Conservation (phyloP, 2,329 filamentous ascomycete species). For the Ascocoryne sarcoides region DNA sequence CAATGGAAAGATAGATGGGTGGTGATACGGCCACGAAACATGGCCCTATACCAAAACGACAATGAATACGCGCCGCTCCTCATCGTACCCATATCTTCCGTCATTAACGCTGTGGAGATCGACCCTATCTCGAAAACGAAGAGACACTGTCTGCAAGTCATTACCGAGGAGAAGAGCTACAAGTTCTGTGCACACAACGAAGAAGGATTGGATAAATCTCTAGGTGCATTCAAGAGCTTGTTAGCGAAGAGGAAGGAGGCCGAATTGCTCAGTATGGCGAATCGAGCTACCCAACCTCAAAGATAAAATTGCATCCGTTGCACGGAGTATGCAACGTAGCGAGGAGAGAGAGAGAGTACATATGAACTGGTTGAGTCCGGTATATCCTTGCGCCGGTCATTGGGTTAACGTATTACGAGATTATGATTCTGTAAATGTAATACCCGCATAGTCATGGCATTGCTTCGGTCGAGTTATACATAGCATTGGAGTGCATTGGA, state of each 20-base stretch:
- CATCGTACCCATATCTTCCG: slow-evolving; percentile 66
- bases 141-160: slow-evolving; percentile 80
- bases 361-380: slow-evolving; percentile 8
- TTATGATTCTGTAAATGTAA: slow-evolving; percentile 24
- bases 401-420: slow-evolving; percentile 8
- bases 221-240: slow-evolving; percentile 86
- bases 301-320: too few species aligned
- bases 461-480: too few species aligned
- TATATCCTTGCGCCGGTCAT: slow-evolving; percentile 1
- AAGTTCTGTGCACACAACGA: slow-evolving; percentile 72
- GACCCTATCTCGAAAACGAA: slow-evolving; percentile 81
- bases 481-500: too few species aligned
- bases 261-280: slow-evolving; percentile 3
- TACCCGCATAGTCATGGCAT: slow-evolving; percentile 12
- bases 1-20: slow-evolving; percentile 96
- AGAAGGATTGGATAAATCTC: slow-evolving; percentile 70
- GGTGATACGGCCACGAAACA: slow-evolving; percentile 73
- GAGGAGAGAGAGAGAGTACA: slow-evolving; percentile 1
- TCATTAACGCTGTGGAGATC: slow-evolving; percentile 89
- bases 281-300: too few species aligned
- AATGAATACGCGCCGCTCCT: slow-evolving; percentile 80
- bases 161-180: slow-evolving; percentile 82
- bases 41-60: slow-evolving; percentile 90
- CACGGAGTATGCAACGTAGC: too few species aligned
- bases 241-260: slow-evolving; percentile 58